Evolutionary conservation across 495 filamentous ascomycete genomes (phyloP).

Genomic region (Hamigera avellanea): DNA sequence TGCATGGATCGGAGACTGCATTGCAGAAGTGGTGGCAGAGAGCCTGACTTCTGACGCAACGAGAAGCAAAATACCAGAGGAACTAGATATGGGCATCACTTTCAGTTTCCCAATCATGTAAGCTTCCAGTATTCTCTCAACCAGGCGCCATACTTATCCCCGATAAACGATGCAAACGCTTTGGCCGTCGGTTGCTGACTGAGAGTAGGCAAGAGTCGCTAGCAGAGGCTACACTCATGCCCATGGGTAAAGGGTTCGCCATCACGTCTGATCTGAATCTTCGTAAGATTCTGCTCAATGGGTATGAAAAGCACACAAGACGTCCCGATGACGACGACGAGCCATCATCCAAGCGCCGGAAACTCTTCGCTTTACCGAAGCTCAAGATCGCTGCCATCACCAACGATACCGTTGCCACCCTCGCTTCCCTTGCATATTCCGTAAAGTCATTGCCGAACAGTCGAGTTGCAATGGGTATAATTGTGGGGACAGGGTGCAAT

Average conservation of each 20-base stretch:
- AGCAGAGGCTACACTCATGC: conserved; percentile 66
- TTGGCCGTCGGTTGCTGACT: conserved; percentile 6
- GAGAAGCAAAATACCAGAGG: conserved; percentile 33
- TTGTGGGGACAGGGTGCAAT: conserved; percentile 76
- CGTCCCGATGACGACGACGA: conserved; percentile 33
- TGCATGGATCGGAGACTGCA: conserved; percentile 66
- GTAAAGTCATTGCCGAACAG: conserved; percentile 53
- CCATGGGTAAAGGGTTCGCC: conserved; percentile 82
- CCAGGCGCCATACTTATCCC: background rate
- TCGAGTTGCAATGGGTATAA: conserved; percentile 66
- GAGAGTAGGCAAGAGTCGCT: conserved; percentile 56
- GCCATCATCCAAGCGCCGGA: conserved; percentile 33
- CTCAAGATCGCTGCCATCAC: conserved; percentile 66
- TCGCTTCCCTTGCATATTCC: conserved; percentile 63
- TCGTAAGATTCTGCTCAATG: conserved; percentile 51
- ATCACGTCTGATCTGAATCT: conserved; percentile 64
- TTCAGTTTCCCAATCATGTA: conserved; percentile 84
- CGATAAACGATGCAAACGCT: background rate
- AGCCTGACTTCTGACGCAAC: conserved; percentile 34
- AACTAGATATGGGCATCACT: conserved; percentile 67
- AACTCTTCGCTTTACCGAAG: conserved; percentile 44
- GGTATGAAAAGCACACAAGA: conserved; percentile 51
- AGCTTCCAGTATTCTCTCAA: conserved; percentile 7
- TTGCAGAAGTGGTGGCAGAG: conserved; percentile 57
- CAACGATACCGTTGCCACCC: conserved; percentile 72